Evolutionary conservation across 139 green algal genomes (phyloP), one percentile per base, ranked within the genome.

Genomic region (Diplosphaera chodatii): DNA sequence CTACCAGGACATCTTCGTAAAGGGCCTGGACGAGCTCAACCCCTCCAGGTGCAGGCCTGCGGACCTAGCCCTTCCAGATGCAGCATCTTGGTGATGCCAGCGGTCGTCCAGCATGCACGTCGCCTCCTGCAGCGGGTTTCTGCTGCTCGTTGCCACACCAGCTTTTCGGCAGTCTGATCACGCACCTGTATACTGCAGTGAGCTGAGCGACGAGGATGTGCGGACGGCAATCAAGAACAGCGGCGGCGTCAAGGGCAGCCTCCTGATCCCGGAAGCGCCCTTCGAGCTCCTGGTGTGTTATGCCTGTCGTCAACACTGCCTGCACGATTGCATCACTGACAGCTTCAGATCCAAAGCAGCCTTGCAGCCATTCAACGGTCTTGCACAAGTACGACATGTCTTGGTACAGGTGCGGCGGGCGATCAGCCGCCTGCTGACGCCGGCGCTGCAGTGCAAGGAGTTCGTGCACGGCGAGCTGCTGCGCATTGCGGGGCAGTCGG

Each of bases 211-310:
- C 55, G 93, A 91, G 6, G 90, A 93, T 63, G 91, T 98, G 48
- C 83, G 86, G 27, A 98, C 91, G 13, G 93, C 92, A 66, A 96
- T 98, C 69, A 89, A 92, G 71, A 98, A 98, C 86, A 90, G 82
- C 37, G 88, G 84, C 27, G 93, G 93, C 48, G 88, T 96, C 34
- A 87, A 72, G 33, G 91, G 88, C 69, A 86, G 79, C 16, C 80
- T 96, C 70, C 76, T 96, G 18, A 92, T 97, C 40, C 92, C 90
- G 4, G 89, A 98, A 79, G 93, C 93, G 55, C 94, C 94, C 1
- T 98, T 98, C 81, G 94, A 98, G 87, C 77, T 97, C 74, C 80
- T 98, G 63, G 87, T 93, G 30, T 78, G 93, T 4, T 48, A 8
- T 48, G 37, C 37, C 13, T 21, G 8, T 48, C n/a, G n/a, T n/a